phyloP scores from a whole-genome alignment of 768 basidiomycete species.

The Pseudohyphozyma bogoriensis region DNA sequence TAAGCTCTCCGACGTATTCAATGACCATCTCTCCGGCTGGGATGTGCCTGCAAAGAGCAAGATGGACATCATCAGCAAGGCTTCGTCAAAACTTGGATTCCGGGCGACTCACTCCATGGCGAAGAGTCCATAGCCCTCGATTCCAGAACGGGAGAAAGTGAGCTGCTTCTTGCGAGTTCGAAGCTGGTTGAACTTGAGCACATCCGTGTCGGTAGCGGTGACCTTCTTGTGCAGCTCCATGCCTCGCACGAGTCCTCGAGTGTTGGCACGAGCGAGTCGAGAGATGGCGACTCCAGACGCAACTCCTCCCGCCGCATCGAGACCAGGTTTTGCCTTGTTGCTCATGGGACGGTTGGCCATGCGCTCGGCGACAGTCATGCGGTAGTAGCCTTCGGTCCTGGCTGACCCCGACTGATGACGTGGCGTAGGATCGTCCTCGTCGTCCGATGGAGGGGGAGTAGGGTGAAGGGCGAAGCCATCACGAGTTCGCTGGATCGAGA shows the following conservation, averaged over 20 bases:
- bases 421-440: slow-evolving; percentile 25
- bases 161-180: slow-evolving; percentile 93
- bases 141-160: slow-evolving; percentile 84
- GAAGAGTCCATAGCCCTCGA: slow-evolving; percentile 94
- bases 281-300: slow-evolving; percentile 56
- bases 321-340: slow-evolving; percentile 53
- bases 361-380: slow-evolving; percentile 46
- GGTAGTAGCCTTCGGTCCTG: slow-evolving; percentile 89
- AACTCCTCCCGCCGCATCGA: slow-evolving; percentile 49
- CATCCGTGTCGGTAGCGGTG: slow-evolving; percentile 55
- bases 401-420: slow-evolving; percentile 77
- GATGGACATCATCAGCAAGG: background rate
- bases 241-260: slow-evolving; percentile 79
- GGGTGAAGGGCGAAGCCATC: slow-evolving; percentile 22
- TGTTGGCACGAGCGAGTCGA: slow-evolving; percentile 75
- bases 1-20: slow-evolving; percentile 97
- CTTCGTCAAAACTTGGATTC: background rate
- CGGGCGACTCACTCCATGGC: slow-evolving; percentile 65
- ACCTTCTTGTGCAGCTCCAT: slow-evolving; percentile 78
- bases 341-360: slow-evolving; percentile 47
- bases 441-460: slow-evolving; percentile 23
- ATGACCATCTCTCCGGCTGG: slow-evolving; percentile 95
- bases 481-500: slow-evolving; percentile 34
- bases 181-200: slow-evolving; percentile 88
- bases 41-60: slow-evolving; percentile 46